A percentile compares a stretch with the other conserved stretches of the same genome.
These are phyloP conservation scores for Clavispora fructus DNA, from an alignment of 805 yeast species.

Conservation along the genomic window DNA sequence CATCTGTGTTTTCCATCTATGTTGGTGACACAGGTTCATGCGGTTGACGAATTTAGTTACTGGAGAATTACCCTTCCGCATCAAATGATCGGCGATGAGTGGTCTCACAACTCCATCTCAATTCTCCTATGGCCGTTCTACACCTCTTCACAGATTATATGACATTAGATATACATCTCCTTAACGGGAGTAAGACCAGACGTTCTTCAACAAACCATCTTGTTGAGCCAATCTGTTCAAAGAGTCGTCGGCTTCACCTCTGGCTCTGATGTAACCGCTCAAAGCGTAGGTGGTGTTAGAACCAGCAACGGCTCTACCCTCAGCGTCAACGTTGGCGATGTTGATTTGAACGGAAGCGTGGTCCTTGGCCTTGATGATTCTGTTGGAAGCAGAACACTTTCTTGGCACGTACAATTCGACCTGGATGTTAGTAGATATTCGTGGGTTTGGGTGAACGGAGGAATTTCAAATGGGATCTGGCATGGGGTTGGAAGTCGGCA, in stretches of 20 bases:
- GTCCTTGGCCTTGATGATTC: constrained; percentile 99
- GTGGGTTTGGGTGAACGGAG: neutral
- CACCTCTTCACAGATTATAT: constrained; percentile 5
- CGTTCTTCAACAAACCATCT: constrained; percentile 96
- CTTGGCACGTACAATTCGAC: constrained; percentile 99
- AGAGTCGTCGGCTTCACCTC: constrained; percentile 99
- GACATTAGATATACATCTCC: constrained; percentile 22
- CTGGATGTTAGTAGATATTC: constrained; percentile 42
- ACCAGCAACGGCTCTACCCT: constrained; percentile 92
- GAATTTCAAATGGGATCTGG: neutral
- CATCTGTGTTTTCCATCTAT: no score
- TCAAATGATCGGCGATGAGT: no score
- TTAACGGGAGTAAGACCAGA: constrained; percentile 93
- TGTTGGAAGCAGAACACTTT: constrained; percentile 99
- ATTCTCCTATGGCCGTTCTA: neutral
- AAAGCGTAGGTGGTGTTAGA: constrained; percentile 92
- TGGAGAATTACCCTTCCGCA: no score
- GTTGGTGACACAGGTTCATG: no score
- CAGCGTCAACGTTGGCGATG: constrained; percentile 96
- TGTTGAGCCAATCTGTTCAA: constrained; percentile 98
- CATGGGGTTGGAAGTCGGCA: neutral
- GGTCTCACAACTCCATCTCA: no score
- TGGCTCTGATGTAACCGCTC: constrained; percentile 94
- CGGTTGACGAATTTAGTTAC: no score
- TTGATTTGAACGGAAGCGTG: constrained; percentile 99